phyloP scores from a whole-genome alignment of 192 early-diverging fungal species.

The Umbelopsis ramanniana region DNA sequence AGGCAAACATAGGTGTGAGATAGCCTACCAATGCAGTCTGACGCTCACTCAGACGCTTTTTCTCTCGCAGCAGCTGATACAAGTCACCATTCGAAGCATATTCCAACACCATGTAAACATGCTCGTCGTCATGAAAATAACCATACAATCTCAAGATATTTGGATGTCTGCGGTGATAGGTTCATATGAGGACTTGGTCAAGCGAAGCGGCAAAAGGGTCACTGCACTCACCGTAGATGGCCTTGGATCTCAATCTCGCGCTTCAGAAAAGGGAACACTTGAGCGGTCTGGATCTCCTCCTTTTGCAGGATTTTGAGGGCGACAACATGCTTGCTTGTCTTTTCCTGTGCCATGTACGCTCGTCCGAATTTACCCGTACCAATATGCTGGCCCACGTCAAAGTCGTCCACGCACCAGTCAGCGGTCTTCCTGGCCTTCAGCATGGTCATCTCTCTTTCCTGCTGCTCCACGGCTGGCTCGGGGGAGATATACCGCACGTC shows the following conservation, averaged over 20 bases:
- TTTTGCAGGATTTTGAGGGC: slow-evolving; percentile 93
- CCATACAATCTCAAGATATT: slow-evolving; percentile 92
- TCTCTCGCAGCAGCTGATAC: slow-evolving; percentile 77
- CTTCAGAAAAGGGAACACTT: slow-evolving; percentile 83
- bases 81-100: slow-evolving; percentile 90
- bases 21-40: slow-evolving; percentile 64
- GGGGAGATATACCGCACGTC: background rate
- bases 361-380: slow-evolving; percentile 96
- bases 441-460: background rate
- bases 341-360: slow-evolving; percentile 90
- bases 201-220: no score
- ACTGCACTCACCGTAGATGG: slow-evolving; percentile 77
- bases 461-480: background rate
- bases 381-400: slow-evolving; percentile 84
- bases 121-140: slow-evolving; percentile 92
- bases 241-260: slow-evolving; percentile 96
- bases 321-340: slow-evolving; percentile 76
- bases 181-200: no score
- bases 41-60: slow-evolving; percentile 71
- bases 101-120: slow-evolving; percentile 92
- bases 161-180: slow-evolving; percentile 63
- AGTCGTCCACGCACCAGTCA: slow-evolving; percentile 72
- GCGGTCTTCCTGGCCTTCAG: background rate
- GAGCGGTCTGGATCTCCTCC: slow-evolving; percentile 70
- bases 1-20: background rate